phyloP scores from a whole-genome alignment of 2,329 filamentous ascomycete genomes.

The Xylaria sp. region DNA sequence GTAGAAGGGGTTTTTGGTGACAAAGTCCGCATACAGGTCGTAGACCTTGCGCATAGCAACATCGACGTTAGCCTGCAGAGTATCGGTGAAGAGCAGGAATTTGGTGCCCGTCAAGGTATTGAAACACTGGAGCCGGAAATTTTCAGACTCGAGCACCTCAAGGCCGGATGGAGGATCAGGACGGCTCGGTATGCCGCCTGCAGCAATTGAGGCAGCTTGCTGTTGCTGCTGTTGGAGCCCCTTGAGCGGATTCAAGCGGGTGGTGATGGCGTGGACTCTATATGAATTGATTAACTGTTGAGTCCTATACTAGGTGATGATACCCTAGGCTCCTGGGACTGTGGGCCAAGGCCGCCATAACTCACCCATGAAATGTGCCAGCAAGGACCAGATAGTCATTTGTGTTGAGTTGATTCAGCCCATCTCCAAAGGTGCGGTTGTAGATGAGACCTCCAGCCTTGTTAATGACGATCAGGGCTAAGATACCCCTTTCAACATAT shows the following conservation, averaged over 20 bases:
- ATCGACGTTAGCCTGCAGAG: slow-evolving; percentile 87
- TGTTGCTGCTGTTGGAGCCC: slow-evolving; percentile 51
- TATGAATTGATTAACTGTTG: slow-evolving; percentile 33
- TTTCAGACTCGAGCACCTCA: slow-evolving; percentile 92
- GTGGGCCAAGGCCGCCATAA: slow-evolving; percentile 34
- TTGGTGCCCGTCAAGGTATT: slow-evolving; percentile 94
- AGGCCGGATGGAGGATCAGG: slow-evolving; percentile 79
- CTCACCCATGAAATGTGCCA: slow-evolving; percentile 94
- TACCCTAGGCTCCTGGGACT: not conserved
- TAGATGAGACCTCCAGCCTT: slow-evolving; percentile 97
- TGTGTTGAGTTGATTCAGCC: slow-evolving; percentile 85
- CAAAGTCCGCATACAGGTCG: slow-evolving; percentile 94
- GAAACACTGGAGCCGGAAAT: slow-evolving; percentile 96
- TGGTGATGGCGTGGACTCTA: slow-evolving; percentile 76
- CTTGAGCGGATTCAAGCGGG: slow-evolving; percentile 69
- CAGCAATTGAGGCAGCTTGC: slow-evolving; percentile 40
- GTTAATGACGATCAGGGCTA: slow-evolving; percentile 97
- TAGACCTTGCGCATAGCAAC: slow-evolving; percentile 86
- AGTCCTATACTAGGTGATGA: slow-evolving; percentile 9
- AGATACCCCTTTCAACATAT: slow-evolving; percentile 78
- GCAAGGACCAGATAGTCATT: slow-evolving; percentile 98
- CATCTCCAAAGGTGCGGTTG: slow-evolving; percentile 91
- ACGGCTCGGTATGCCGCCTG: slow-evolving; percentile 56
- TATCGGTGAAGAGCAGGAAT: slow-evolving; percentile 94
- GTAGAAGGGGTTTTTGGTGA: slow-evolving; percentile 99